Conservation (phyloP, 2,329 filamentous ascomycete species). For the Fusarium tuaranense region DNA sequence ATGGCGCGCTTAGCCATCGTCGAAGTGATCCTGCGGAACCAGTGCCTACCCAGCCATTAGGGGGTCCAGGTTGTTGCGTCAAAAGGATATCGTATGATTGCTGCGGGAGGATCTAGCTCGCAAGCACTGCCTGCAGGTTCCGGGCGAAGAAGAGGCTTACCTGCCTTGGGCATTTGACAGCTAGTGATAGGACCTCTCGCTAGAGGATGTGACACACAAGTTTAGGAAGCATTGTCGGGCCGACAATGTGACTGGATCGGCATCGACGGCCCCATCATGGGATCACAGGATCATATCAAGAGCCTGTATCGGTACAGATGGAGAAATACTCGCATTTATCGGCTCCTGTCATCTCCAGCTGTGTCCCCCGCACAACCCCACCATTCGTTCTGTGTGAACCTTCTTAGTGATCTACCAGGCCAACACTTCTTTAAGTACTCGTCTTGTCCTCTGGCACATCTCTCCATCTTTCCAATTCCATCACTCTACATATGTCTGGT, state of each 20-base stretch:
- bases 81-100: background rate
- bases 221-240: background rate
- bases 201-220: background rate
- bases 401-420: background rate
- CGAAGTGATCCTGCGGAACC: background rate
- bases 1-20: background rate
- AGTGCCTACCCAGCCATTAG: background rate
- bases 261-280: background rate
- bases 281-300: background rate
- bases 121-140: background rate
- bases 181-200: background rate
- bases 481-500: background rate
- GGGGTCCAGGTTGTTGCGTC: background rate
- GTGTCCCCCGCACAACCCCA: background rate
- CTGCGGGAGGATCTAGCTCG: background rate
- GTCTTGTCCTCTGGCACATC: background rate
- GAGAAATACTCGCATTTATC: background rate
- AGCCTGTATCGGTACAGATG: background rate
- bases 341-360: background rate
- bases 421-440: background rate
- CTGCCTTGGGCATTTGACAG: background rate
- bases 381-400: background rate
- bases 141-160: background rate
- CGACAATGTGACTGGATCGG: background rate
- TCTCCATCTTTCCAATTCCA: background rate